A percentile compares a stretch with the other conserved stretches of the same genome.
These are phyloP conservation scores for Teratosphaeria viscida DNA, from an alignment of 2,329 filamentous ascomycete genomes.

Conservation along the genomic window DNA sequence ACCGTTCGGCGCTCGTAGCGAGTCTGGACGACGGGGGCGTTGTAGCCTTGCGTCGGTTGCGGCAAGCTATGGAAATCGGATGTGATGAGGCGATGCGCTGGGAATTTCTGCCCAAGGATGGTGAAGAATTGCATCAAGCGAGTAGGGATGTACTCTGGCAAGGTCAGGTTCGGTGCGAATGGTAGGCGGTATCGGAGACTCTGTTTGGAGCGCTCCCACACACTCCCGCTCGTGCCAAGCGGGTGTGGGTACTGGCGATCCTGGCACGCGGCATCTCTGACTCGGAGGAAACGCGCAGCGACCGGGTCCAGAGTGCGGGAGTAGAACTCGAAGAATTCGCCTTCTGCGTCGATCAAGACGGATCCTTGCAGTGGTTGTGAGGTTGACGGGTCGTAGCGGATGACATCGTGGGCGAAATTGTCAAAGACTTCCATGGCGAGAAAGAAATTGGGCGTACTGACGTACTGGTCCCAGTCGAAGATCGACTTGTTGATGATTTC, in stretches of 20 bases:
- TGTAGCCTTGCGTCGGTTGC: slow-evolving; percentile 71
- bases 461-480: slow-evolving; percentile 82
- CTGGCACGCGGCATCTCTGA: slow-evolving; percentile 62
- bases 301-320: slow-evolving; percentile 68
- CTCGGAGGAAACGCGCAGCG: slow-evolving; percentile 68
- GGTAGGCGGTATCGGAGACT: slow-evolving; percentile 53
- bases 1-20: slow-evolving; percentile 79
- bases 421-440: slow-evolving; percentile 96
- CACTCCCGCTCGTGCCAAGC: slow-evolving; percentile 41
- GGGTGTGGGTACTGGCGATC: slow-evolving; percentile 53
- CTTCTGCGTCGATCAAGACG: slow-evolving; percentile 72
- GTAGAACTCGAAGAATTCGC: slow-evolving; percentile 96
- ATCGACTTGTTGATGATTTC: slow-evolving; percentile 92
- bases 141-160: slow-evolving; percentile 88
- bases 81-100: slow-evolving; percentile 74
- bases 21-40: slow-evolving; percentile 93
- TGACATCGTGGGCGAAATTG: slow-evolving; percentile 90
- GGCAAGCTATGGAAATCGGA: slow-evolving; percentile 85
- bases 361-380: slow-evolving; percentile 77
- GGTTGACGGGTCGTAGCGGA: slow-evolving; percentile 78
- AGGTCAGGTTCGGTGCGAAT: slow-evolving; percentile 63
- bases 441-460: slow-evolving; percentile 94
- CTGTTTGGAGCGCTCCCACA: slow-evolving; percentile 19
- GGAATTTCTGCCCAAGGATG: slow-evolving; percentile 78
- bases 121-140: slow-evolving; percentile 95